Conservation (phyloP, 163 green algal genomes). For the Chloromonas sp. region DNA sequence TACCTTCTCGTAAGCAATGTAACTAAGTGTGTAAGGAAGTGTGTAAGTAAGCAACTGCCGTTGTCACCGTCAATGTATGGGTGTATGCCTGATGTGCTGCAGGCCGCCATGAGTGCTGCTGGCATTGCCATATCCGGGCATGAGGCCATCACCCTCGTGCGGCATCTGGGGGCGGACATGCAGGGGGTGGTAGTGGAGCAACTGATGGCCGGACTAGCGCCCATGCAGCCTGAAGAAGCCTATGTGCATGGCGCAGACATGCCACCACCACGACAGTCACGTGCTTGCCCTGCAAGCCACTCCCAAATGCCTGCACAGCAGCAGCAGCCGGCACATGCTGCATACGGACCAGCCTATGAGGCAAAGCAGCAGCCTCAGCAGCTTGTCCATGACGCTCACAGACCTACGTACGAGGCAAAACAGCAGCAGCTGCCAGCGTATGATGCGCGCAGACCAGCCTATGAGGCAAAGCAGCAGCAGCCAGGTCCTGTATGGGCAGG, state of each 20-base stretch:
- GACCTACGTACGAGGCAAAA: not conserved
- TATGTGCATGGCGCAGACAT: not conserved
- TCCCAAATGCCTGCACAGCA: not conserved
- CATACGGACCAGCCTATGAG: not conserved
- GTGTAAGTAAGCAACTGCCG: too few species aligned
- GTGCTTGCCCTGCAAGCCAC: too few species aligned
- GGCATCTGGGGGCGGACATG: slow-evolving; percentile 26
- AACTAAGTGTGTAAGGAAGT: too few species aligned
- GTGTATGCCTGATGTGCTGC: not conserved
- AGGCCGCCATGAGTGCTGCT: slow-evolving; percentile 8
- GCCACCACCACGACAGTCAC: not conserved
- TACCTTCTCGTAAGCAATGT: too few species aligned
- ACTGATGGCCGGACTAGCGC: slow-evolving; percentile 23
- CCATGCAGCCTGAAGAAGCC: not conserved
- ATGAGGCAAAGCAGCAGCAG: not conserved
- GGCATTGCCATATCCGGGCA: not conserved
- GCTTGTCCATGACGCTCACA: not conserved
- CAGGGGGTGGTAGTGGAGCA: slow-evolving; percentile 24
- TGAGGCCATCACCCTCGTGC: slow-evolving; percentile 30
- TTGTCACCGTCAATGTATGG: too few species aligned
- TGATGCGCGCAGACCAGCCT: too few species aligned
- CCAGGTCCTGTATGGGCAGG: not conserved
- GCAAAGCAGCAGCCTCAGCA: not conserved
- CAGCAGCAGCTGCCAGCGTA: not conserved
- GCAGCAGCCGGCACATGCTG: not conserved